Conservation (phyloP, 768 basidiomycete species). For the Leccinum olivaceopallidum region DNA sequence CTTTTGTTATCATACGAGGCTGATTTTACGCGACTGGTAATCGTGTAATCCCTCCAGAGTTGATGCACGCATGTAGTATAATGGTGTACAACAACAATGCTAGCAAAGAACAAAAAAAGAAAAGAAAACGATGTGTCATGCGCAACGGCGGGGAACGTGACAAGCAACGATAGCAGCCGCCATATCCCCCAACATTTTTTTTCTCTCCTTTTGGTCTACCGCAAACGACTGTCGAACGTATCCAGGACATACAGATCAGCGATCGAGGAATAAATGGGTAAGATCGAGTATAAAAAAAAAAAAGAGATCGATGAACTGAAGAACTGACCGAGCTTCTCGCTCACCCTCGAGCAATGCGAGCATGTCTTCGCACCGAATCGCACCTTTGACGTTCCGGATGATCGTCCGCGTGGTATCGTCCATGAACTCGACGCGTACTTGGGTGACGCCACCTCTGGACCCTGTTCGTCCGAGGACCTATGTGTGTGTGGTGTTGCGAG, state of each 20-base stretch:
- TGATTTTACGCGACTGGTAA: not conserved
- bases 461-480: conserved; percentile 96
- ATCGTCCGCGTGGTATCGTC: conserved; percentile 95
- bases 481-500: not conserved
- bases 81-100: conserved; percentile 8
- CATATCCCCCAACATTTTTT: not conserved
- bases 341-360: conserved; percentile 96
- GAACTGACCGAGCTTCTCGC: conserved; percentile 93
- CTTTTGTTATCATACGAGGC: not conserved
- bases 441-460: conserved; percentile 98
- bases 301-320: not conserved
- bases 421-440: conserved; percentile 99
- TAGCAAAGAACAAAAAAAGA: not conserved
- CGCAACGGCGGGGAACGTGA: not conserved
- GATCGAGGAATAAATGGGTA: not conserved
- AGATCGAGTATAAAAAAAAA: not conserved
- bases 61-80: conserved; percentile 1
- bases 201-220: conserved; percentile 10
- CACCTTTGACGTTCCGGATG: conserved; percentile 99
- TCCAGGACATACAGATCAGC: not conserved
- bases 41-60: not conserved
- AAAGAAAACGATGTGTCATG: not conserved
- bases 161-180: not conserved
- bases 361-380: conserved; percentile 94
- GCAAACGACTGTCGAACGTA: conserved; percentile 22